Conservation (phyloP, 78 protist species). For the Speleostelium caveatum region DNA sequence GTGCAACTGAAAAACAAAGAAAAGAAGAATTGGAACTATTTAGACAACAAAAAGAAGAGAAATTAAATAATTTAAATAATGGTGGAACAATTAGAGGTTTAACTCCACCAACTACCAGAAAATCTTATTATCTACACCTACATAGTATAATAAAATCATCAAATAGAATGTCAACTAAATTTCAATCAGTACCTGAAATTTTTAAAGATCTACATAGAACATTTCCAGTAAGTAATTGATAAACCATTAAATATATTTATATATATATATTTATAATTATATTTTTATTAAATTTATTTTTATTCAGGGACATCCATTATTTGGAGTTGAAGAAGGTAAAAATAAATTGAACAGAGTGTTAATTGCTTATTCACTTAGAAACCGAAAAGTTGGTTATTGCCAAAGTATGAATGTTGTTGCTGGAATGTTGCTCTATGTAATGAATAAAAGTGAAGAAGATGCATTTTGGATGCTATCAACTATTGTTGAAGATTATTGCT, state of each 20-base stretch:
- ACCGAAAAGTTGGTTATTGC: conserved; percentile 90
- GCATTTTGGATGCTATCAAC: conserved; percentile 89
- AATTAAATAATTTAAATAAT: not conserved
- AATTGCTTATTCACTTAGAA: conserved; percentile 80
- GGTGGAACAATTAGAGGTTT: conserved; percentile 72
- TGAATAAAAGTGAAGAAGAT: conserved; percentile 85
- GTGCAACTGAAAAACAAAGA: conserved; percentile 64
- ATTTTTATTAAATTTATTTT: too few relatives aligned
- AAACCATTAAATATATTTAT: too few relatives aligned
- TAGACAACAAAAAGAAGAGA: conserved; percentile 69
- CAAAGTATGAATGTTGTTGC: conserved; percentile 91
- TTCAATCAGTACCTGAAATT: conserved; percentile 61
- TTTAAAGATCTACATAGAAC: conserved; percentile 84
- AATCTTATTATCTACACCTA: conserved; percentile 60
- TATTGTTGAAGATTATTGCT: conserved; percentile 82
- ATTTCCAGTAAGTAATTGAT: too few relatives aligned
- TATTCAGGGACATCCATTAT: conserved; percentile 81
- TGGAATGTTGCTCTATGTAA: conserved; percentile 75
- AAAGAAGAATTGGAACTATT: conserved; percentile 54
- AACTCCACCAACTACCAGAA: conserved; percentile 60
- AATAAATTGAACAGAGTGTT: conserved; percentile 62
- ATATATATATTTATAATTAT: too few relatives aligned
- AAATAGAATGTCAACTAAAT: conserved; percentile 14
- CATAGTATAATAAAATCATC: conserved; percentile 29
- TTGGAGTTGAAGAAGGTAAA: conserved; percentile 65